phyloP scores from a whole-genome alignment of 345 rosid species.

The Murraya paniculata region DNA sequence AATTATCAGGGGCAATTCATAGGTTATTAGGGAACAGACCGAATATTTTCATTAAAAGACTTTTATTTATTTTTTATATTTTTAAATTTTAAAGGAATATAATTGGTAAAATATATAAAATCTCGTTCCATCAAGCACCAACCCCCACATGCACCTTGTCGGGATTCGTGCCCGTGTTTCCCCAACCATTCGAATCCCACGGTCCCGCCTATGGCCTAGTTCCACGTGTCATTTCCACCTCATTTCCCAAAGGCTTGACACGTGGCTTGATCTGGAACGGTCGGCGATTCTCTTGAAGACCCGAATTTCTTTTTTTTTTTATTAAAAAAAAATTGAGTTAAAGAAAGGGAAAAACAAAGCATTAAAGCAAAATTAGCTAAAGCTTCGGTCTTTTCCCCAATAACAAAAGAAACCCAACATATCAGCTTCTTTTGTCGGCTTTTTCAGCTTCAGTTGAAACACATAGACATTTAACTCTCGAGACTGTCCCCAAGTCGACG shows the following conservation, averaged over 20 bases:
- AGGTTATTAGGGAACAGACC: too few relatives aligned
- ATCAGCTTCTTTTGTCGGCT: constrained; percentile 32
- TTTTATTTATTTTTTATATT: not conserved
- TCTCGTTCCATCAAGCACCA: not conserved
- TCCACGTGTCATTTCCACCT: constrained; percentile 16
- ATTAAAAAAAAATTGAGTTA: not conserved
- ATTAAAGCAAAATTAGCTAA: constrained; percentile 1
- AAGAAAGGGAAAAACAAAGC: not conserved
- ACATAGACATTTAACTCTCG: constrained; percentile 13
- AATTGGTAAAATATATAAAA: not conserved
- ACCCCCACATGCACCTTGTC: constrained; percentile 29
- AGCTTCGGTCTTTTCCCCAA: not conserved
- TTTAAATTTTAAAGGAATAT: not conserved
- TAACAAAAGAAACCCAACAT: constrained; percentile 23
- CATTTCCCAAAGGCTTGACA: not conserved
- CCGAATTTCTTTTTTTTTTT: too few relatives aligned
- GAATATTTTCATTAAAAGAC: too few relatives aligned
- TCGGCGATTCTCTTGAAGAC: not conserved
- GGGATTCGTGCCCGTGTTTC: constrained; percentile 13
- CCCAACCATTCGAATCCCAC: not conserved
- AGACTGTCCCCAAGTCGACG: constrained; percentile 29
- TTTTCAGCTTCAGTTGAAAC: constrained; percentile 25
- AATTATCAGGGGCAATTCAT: too few relatives aligned
- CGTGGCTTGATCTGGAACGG: constrained; percentile 2
- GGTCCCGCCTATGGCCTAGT: not conserved